Conservation (phyloP, 2,329 filamentous ascomycete genomes). For the Balansia obtecta region DNA sequence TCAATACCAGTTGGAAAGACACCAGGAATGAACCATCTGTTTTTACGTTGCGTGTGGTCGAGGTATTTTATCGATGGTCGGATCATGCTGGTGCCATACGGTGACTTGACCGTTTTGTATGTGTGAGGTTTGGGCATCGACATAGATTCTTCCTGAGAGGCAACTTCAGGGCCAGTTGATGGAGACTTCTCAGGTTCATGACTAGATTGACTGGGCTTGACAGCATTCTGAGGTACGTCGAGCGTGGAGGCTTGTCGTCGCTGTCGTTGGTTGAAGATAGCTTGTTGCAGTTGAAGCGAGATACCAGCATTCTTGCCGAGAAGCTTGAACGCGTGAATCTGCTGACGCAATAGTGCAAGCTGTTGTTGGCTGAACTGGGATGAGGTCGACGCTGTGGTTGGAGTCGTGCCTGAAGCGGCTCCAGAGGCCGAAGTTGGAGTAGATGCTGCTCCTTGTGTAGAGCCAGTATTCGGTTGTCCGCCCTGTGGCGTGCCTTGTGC, state of each 20-base stretch:
- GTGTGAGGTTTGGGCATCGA: conserved; percentile 30
- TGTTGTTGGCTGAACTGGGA: conserved; percentile 69
- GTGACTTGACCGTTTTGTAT: conserved; percentile 66
- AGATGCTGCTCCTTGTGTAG: conserved; percentile 25
- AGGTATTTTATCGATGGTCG: conserved; percentile 59
- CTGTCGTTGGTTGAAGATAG: conserved; percentile 64
- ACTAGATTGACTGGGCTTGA: conserved; percentile 18
- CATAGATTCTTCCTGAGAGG: conserved; percentile 19
- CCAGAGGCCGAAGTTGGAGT: conserved; percentile 22
- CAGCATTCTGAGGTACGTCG: conserved; percentile 29
- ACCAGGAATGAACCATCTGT: conserved; percentile 71
- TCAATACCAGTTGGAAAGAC: conserved; percentile 85
- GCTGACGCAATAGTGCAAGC: conserved; percentile 62
- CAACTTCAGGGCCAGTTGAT: conserved; percentile 24
- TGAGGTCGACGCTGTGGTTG: conserved; percentile 20
- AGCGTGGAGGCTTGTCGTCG: conserved; percentile 45
- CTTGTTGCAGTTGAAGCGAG: conserved; percentile 65
- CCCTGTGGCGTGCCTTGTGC: conserved; percentile 24
- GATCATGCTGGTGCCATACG: conserved; percentile 46
- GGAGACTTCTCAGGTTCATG: conserved; percentile 23
- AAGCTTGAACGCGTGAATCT: conserved; percentile 85
- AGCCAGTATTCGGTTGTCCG: conserved; percentile 18
- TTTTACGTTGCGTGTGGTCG: conserved; percentile 63
- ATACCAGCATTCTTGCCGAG: conserved; percentile 79
- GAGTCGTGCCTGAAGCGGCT: conserved; percentile 18